Evolutionary conservation across 208 protist species (phyloP).

Genomic region (Polymyxa betae): DNA sequence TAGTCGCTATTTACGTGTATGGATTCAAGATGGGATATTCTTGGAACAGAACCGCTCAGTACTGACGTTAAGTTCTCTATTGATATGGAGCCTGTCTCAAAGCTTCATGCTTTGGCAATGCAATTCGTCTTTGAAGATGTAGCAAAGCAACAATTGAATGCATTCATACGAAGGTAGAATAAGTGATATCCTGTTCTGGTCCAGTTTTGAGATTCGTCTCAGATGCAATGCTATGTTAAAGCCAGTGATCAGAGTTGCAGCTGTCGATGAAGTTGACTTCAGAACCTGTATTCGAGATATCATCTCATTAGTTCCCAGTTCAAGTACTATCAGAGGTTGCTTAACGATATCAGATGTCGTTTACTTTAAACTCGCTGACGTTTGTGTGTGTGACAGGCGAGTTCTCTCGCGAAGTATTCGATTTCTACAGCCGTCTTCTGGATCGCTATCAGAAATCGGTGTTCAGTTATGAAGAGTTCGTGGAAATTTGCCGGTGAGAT

Average conservation of each 20-base stretch:
- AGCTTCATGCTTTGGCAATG: background rate
- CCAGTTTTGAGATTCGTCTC: too few relatives aligned
- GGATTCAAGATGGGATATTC: background rate
- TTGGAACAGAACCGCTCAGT: background rate
- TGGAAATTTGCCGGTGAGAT: background rate
- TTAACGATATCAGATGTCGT: background rate
- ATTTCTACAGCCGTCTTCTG: background rate
- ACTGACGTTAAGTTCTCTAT: constrained; percentile 5
- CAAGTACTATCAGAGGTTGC: background rate
- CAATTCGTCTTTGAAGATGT: constrained; percentile 29
- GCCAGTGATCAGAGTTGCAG: background rate
- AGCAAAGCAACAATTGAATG: background rate
- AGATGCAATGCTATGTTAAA: background rate
- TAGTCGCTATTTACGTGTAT: background rate
- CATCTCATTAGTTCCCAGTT: background rate
- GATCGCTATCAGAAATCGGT: background rate
- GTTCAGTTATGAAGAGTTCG: background rate
- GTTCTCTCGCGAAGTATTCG: background rate
- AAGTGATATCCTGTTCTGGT: background rate
- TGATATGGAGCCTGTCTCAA: background rate
- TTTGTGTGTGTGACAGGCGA: background rate
- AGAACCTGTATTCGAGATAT: background rate
- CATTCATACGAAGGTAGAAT: background rate
- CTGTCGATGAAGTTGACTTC: background rate
- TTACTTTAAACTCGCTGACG: background rate